These are phyloP conservation scores for Debaryomyces nepalensis DNA, from an alignment of 1,139 yeast genomes.

Conservation along the genomic window DNA sequence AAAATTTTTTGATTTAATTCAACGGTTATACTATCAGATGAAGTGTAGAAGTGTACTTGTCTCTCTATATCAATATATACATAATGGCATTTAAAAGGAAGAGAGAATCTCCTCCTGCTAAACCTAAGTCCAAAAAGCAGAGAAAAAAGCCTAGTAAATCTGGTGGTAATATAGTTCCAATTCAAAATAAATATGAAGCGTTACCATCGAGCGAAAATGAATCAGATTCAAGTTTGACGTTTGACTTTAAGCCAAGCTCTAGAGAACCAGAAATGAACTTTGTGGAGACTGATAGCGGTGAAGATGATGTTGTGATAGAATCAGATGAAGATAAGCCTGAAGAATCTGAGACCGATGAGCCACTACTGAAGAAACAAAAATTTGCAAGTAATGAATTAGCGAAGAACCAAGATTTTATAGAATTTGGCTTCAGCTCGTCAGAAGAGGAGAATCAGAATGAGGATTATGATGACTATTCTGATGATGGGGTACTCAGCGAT, in stretches of 20 bases:
- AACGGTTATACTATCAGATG: constrained; percentile 1
- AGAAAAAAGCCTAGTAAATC: constrained; percentile 21
- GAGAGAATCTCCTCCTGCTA: constrained; percentile 21
- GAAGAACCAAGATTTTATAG: constrained; percentile 62
- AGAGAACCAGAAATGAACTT: constrained; percentile 27
- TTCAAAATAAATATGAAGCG: constrained; percentile 26
- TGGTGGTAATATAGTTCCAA: constrained; percentile 16
- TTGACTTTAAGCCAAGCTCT: constrained; percentile 24
- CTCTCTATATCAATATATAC: neutral
- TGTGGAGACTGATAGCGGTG: constrained; percentile 28
- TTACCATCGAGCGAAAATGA: constrained; percentile 27
- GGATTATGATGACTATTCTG: constrained; percentile 32
- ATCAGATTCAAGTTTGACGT: constrained; percentile 27
- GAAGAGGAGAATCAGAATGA: constrained; percentile 41
- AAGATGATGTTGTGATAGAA: constrained; percentile 39
- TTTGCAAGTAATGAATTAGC: constrained; percentile 38
- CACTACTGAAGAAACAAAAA: constrained; percentile 19
- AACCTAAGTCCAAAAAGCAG: constrained; percentile 25
- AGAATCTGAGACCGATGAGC: constrained; percentile 21
- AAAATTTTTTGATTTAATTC: constrained; percentile 12
- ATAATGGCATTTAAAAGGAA: constrained; percentile 30
- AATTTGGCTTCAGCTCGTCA: constrained; percentile 57
- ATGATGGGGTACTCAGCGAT: constrained; percentile 42
- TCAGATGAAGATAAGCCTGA: constrained; percentile 34
- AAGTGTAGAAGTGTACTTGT: constrained; percentile 14